Evolutionary conservation across 2,329 filamentous ascomycete species (phyloP).

Genomic region (Simplicillium sp.): DNA sequence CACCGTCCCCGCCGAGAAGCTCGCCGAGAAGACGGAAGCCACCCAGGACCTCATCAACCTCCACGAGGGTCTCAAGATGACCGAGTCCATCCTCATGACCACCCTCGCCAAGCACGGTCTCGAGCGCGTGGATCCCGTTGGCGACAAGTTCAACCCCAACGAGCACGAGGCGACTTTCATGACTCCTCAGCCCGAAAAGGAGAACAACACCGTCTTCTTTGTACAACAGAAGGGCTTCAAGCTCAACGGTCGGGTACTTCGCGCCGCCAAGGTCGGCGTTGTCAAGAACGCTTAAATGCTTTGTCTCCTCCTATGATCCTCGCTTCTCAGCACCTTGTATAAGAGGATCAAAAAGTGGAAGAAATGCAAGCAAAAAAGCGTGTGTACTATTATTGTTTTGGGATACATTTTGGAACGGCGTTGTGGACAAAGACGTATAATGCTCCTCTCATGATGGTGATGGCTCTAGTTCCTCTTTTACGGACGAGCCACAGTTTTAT

Average conservation of each 20-base stretch:
- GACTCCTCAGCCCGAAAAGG: slow-evolving; percentile 76
- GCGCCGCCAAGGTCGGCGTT: slow-evolving; percentile 92
- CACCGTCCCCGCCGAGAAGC: slow-evolving; percentile 68
- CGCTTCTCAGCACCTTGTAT: too few species aligned
- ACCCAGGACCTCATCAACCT: slow-evolving; percentile 69
- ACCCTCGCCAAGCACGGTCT: slow-evolving; percentile 92
- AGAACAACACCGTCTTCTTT: slow-evolving; percentile 82
- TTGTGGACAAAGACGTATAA: slow-evolving; percentile 28
- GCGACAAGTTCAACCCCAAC: slow-evolving; percentile 92
- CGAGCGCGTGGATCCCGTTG: slow-evolving; percentile 74
- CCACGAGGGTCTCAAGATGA: slow-evolving; percentile 91
- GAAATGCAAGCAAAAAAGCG: background rate
- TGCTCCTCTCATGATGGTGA: slow-evolving; percentile 35
- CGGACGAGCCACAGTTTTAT: background rate
- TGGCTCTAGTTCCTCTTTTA: slow-evolving; percentile 5
- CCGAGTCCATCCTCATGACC: slow-evolving; percentile 74
- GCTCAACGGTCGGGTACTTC: slow-evolving; percentile 80
- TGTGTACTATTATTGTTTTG: slow-evolving; percentile 22
- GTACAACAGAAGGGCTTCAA: slow-evolving; percentile 94
- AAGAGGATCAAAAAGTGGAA: too few species aligned
- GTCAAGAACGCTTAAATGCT: slow-evolving; percentile 62
- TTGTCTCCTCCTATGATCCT: background rate
- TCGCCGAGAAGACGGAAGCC: slow-evolving; percentile 43
- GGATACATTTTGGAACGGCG: slow-evolving; percentile 19
- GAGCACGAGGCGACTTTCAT: slow-evolving; percentile 95